These are phyloP conservation scores for Aspergillus sp. DNA, from an alignment of 2,329 filamentous ascomycete genomes.

Conservation along the genomic window DNA sequence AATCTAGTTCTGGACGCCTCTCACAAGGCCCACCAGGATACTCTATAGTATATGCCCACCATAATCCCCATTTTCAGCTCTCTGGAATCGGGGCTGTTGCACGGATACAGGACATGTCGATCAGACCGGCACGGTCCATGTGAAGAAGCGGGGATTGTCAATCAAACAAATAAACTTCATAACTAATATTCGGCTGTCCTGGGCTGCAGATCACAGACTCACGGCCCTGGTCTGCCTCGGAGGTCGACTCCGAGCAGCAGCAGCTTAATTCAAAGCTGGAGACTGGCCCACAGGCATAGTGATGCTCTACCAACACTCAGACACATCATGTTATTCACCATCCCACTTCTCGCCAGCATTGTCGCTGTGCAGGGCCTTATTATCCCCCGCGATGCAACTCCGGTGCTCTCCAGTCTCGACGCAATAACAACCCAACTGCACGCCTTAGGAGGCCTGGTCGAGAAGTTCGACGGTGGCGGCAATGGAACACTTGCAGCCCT, in stretches of 20 bases:
- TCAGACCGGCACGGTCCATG: not conserved
- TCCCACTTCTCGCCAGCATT: not conserved
- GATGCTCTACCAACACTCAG: not conserved
- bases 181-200: not conserved
- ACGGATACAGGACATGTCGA: not conserved
- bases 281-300: too few species aligned
- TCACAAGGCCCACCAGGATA: too few species aligned
- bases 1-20: too few species aligned
- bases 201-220: not conserved
- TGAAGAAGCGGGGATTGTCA: not conserved
- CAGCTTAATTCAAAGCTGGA: not conserved
- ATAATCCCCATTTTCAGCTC: not conserved
- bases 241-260: not conserved
- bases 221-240: not conserved
- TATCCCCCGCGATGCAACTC: not conserved
- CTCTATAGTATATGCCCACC: too few species aligned
- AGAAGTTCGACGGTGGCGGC: not conserved
- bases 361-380: not conserved
- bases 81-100: not conserved
- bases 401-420: not conserved
- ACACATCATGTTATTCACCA: not conserved
- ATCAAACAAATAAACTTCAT: too few species aligned
- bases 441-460: not conserved
- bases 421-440: not conserved
- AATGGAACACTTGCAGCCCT: not conserved